Evolutionary conservation across 2,329 filamentous ascomycete genomes (phyloP).

Genomic region (Cordyceps militaris): DNA sequence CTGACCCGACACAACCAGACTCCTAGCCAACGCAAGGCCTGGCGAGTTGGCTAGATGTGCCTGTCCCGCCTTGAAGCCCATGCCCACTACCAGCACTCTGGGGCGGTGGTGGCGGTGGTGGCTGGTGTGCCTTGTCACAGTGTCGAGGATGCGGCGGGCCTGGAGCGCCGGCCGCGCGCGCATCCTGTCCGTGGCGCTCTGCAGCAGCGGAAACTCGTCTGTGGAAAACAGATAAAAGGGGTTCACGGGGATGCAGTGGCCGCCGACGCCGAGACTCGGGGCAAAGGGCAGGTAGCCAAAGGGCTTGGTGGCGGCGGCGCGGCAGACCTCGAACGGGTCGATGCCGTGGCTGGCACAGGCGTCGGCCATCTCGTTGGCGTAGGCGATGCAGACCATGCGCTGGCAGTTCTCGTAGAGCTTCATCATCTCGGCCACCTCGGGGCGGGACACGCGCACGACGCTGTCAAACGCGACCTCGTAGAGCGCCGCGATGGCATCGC

Average conservation of each 20-base stretch:
- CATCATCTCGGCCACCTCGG: conserved; percentile 51
- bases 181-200: conserved; percentile 38
- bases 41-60: conserved; percentile 41
- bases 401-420: conserved; percentile 54
- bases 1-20: conserved; percentile 27
- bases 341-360: conserved; percentile 39
- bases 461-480: conserved; percentile 42
- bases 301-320: conserved; percentile 42
- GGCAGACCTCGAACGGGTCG: conserved; percentile 43
- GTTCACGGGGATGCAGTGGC: conserved; percentile 51
- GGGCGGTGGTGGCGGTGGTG: conserved; percentile 14
- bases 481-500: conserved; percentile 35
- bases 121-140: neutral
- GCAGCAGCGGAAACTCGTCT: conserved; percentile 39
- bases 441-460: conserved; percentile 41
- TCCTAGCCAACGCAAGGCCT: conserved; percentile 35
- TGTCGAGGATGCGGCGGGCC: conserved; percentile 29
- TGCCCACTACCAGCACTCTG: conserved; percentile 37
- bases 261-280: conserved; percentile 44
- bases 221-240: conserved; percentile 46
- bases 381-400: conserved; percentile 47
- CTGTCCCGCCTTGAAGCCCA: conserved; percentile 46
- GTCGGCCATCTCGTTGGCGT: conserved; percentile 50
- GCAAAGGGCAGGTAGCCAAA: conserved; percentile 45
- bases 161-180: conserved; percentile 33